Evolutionary conservation across 2,329 filamentous ascomycete species (phyloP), one percentile per base, ranked within the genome.

Genomic region (Truncatella angustata): DNA sequence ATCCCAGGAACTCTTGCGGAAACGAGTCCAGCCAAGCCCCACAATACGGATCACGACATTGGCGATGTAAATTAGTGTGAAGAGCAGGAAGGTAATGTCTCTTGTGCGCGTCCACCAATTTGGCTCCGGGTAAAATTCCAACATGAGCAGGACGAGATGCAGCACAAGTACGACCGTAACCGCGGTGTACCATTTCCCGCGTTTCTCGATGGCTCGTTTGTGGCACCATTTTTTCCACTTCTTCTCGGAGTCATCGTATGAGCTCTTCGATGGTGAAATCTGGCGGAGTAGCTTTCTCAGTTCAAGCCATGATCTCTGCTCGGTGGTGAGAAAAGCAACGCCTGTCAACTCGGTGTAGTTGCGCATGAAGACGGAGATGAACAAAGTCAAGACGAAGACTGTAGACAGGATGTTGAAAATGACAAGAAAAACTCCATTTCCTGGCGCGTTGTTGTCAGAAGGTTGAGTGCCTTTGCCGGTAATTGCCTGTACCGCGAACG

Each of bases 281-380:
- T 97, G 94, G 48, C 90, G 83, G 35, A 99, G 76, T 21, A 97
- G 77, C 71, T 99, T 99, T 52, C 94, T 84, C 60, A 99, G 72
- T 69, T 99, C 94, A 12, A 99, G 81, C 94, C 94, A 99, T 0
- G 93, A 96, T 60, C 94, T 86, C 68, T 99, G 94, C 63, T 99
- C 94, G 0, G 92, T 88, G 1, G 94, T 99, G 62, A 99, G 75
- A 67, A 93, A 99, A 2, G 94, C 94, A 39, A 99, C 94, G 1
- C 94, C 94, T 0, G 94, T 99, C 71, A 97, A 92, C 71, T 99
- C 94, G 0, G 94, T 99, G 71, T 99, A 99, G 69, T 97, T 99
- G 55, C 94, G 90, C 94, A 99, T 99, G 70, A 99, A 99, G 55
- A 99, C 94, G 52, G 94, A 97, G 44, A 99, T 95, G 70, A 99